Evolutionary conservation across 176 grass and related monocot genomes (phyloP).

Genomic region (Melocanna baccifera): DNA sequence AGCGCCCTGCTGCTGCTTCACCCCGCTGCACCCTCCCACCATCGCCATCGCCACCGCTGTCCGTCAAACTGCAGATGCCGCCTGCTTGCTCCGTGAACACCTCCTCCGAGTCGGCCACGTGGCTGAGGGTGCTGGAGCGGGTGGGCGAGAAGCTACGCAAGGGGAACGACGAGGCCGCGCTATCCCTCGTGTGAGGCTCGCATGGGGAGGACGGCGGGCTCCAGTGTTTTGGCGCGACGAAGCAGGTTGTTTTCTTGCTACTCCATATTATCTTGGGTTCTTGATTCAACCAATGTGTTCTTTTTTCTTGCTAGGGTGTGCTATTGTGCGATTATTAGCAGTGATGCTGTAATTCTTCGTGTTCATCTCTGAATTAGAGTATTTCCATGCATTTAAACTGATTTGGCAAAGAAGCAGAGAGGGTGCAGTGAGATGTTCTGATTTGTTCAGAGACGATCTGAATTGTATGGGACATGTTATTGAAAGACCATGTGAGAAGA

Average conservation of each 20-base stretch:
- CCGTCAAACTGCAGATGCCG: conserved; percentile 13
- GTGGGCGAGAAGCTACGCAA: conserved; percentile 62
- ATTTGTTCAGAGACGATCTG: neutral
- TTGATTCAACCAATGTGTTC: neutral
- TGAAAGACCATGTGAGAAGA: too few relatives aligned
- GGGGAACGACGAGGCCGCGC: conserved; percentile 52
- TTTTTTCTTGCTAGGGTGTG: neutral
- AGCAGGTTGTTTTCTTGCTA: conserved; percentile 34
- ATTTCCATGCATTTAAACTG: neutral
- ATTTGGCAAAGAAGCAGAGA: neutral
- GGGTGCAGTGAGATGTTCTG: neutral
- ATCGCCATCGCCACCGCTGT: too few relatives aligned
- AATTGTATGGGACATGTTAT: neutral
- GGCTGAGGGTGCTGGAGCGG: conserved; percentile 42
- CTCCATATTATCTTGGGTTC: neutral
- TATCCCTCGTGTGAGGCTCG: neutral
- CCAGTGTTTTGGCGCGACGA: conserved; percentile 53
- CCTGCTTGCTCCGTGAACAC: conserved; percentile 27
- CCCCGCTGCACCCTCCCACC: neutral
- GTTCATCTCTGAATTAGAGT: neutral
- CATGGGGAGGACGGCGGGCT: conserved; percentile 46
- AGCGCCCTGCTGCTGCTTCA: neutral
- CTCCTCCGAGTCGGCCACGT: conserved; percentile 12
- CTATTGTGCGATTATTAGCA: neutral
- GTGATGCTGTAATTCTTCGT: neutral